Evolutionary conservation across 2,329 filamentous ascomycete species (phyloP), one percentile per base, ranked within the genome.

Genomic region (Fusarium anguioides): DNA sequence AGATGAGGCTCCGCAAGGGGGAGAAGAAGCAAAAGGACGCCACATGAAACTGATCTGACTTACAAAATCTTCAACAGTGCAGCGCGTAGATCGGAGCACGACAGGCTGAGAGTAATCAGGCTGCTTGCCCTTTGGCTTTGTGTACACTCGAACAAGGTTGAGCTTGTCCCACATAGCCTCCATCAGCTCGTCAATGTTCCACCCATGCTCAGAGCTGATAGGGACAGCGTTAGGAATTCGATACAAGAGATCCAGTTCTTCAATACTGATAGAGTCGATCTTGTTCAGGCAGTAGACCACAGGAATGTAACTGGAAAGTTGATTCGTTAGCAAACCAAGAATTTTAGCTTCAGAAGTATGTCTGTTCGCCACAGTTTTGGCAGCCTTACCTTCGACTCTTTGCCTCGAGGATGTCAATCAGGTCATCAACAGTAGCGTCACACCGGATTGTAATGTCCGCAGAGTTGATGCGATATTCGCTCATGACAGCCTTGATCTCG

Each of bases 101-200:
- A 99, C 96, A 48, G 96, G 96, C 50, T 91, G 84, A 59, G 89
- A 89, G 81, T 99, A 99, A 80, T 99, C 96, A 17, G 96, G 96
- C 80, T 93, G 85, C 78, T 90, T 93, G 66, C 96, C 96, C 84
- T 99, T 98, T 63, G 96, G 96, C 82, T 99, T 99, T 58, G 96
- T 99, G 82, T 99, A 99, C 42, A 99, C 91, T 73, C 96, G 88
- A 72, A 93, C 90, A 62, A 99, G 86, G 75, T 91, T 93, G 73
- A 99, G 87, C 80, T 97, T 97, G 57, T 97, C 94, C 96, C 96
- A 98, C 96, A 98, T 98, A 78, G 91, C 89, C 82, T 98, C 96
- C 83, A 99, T 87, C 68, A 99, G 83, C 83, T 99, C 96, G 77
- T 99, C 96, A 64, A 99, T 81, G 80, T 99, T 99, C 96, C 96